These are phyloP conservation scores for Penicillium sp. DNA, from an alignment of 2,329 filamentous ascomycete species.

Conservation along the genomic window DNA sequence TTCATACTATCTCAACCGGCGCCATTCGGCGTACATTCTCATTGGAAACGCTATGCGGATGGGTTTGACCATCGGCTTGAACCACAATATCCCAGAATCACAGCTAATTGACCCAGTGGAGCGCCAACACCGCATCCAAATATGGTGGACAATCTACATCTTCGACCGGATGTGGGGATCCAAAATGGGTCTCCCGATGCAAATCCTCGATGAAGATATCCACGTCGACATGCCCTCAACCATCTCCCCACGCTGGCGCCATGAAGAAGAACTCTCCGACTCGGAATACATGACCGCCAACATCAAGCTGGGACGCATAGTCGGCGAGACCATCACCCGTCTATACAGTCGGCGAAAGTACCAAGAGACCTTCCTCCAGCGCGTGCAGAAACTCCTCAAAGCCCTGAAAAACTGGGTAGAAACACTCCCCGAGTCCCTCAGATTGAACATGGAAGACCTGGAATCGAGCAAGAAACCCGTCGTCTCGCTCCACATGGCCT, in stretches of 20 bases:
- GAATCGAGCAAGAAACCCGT: constrained; percentile 33
- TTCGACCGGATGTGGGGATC: constrained; percentile 49
- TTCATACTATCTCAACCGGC: constrained; percentile 37
- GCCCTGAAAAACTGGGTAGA: constrained; percentile 39
- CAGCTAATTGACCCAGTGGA: constrained; percentile 39
- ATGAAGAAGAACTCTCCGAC: constrained; percentile 38
- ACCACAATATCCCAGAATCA: constrained; percentile 39
- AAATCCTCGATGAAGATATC: constrained; percentile 50
- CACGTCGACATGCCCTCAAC: constrained; percentile 39
- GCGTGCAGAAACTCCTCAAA: constrained; percentile 40
- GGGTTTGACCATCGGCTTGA: constrained; percentile 43
- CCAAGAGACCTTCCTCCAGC: constrained; percentile 37
- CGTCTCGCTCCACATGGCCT: constrained; percentile 37
- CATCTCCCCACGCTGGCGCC: constrained; percentile 26
- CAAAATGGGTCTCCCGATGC: constrained; percentile 48
- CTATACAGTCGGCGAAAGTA: constrained; percentile 36
- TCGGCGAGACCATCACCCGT: constrained; percentile 34
- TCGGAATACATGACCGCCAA: constrained; percentile 37
- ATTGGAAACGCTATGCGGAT: constrained; percentile 43
- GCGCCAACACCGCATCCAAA: constrained; percentile 34
- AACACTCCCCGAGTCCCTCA: constrained; percentile 33
- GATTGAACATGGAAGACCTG: constrained; percentile 30
- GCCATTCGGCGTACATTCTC: constrained; percentile 32
- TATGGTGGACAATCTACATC: constrained; percentile 41
- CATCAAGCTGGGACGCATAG: constrained; percentile 37